A percentile compares a stretch with the other conserved stretches of the same genome.
Evolutionary conservation across 139 green algal species (phyloP).

Genomic region (Coccomyxa sp.): DNA sequence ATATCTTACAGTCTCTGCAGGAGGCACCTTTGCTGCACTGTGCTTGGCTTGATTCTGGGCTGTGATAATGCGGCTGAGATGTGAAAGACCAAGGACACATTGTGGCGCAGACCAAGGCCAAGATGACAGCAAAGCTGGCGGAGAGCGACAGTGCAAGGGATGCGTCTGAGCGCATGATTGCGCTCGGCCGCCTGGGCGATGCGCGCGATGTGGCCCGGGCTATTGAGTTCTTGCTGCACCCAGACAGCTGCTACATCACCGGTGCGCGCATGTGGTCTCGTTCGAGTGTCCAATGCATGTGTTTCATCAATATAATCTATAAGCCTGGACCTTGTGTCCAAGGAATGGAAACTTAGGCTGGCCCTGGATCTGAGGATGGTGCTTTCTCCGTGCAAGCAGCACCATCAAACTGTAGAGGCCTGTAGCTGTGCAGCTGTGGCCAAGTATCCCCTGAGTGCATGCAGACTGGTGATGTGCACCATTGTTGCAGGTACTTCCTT

Average conservation of each 20-base stretch:
- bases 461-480: background rate
- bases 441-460: background rate
- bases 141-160: constrained; percentile 49
- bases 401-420: background rate
- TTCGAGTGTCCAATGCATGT: background rate
- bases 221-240: constrained; percentile 66
- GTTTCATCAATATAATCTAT: background rate
- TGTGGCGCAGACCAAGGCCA: constrained; percentile 10
- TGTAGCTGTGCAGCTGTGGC: background rate
- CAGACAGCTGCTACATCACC: constrained; percentile 62
- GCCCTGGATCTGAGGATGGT: background rate
- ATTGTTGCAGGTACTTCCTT: background rate
- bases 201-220: constrained; percentile 64
- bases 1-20: no score
- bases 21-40: no score
- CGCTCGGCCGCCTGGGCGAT: constrained; percentile 69
- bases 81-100: no score
- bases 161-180: constrained; percentile 59
- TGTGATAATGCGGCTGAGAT: no score
- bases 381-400: background rate
- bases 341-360: background rate
- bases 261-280: constrained; percentile 15
- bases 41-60: no score
- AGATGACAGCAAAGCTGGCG: constrained; percentile 56
- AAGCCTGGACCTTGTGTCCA: background rate